Conservation (phyloP, 1,284 basidiomycete species). For the Tetrapyrgos nigripes region DNA sequence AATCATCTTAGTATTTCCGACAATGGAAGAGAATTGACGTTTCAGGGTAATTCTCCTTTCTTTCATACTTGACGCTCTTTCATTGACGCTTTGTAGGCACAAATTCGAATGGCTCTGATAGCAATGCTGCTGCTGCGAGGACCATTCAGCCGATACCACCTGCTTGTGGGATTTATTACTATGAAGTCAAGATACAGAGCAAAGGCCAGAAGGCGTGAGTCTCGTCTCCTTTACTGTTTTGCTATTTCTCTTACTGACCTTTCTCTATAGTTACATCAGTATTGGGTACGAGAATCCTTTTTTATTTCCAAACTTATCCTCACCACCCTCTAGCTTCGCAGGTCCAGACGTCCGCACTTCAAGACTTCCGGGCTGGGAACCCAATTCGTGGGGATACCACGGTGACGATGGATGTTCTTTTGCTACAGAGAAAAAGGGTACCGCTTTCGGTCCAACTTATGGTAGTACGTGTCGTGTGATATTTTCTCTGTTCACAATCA, state of each 20-base stretch:
- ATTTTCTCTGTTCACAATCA: slow-evolving; percentile 8
- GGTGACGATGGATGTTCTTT: slow-evolving; percentile 90
- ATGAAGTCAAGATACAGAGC: slow-evolving; percentile 82
- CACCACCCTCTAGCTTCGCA: slow-evolving; percentile 46
- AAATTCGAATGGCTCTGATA: slow-evolving; percentile 64
- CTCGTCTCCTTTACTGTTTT: slow-evolving; percentile 52
- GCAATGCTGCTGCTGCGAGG: slow-evolving; percentile 83
- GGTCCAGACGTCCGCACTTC: slow-evolving; percentile 64
- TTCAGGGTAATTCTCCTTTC: slow-evolving; percentile 53
- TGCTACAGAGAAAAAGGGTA: slow-evolving; percentile 75
- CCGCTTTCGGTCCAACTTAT: slow-evolving; percentile 78
- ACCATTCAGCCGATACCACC: slow-evolving; percentile 79
- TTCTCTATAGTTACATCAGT: slow-evolving; percentile 73
- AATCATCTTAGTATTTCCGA: slow-evolving; percentile 63
- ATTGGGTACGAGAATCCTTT: slow-evolving; percentile 63
- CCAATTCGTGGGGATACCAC: slow-evolving; percentile 92
- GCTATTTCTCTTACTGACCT: slow-evolving; percentile 14
- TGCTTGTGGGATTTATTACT: slow-evolving; percentile 90
- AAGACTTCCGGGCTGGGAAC: slow-evolving; percentile 90
- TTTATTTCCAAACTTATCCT: slow-evolving; percentile 3
- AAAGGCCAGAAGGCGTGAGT: slow-evolving; percentile 81
- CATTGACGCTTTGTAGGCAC: slow-evolving; percentile 57
- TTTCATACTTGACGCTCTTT: slow-evolving; percentile 10
- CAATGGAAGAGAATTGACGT: slow-evolving; percentile 76
- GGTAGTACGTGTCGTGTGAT: slow-evolving; percentile 63